Percentiles rank a stretch among this genome's conserved stretches.
These are phyloP conservation scores for Benincasa hispida DNA, from an alignment of 306 rosid genomes.

Conservation along the genomic window DNA sequence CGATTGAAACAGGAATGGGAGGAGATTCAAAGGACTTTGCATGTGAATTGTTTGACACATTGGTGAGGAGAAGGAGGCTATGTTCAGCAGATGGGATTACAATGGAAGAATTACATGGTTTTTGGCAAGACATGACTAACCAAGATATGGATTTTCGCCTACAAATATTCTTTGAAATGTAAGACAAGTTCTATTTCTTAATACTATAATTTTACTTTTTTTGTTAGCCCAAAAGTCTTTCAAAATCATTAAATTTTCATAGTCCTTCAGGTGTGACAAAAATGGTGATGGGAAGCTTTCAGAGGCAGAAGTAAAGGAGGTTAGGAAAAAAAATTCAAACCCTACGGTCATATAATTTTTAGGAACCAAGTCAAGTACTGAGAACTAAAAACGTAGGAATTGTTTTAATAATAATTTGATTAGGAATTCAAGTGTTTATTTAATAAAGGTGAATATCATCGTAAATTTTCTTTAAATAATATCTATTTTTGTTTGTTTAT, in stretches of 20 bases:
- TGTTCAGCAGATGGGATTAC: constrained; percentile 28
- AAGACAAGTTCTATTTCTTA: constrained; percentile 1
- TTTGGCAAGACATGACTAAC: constrained; percentile 83
- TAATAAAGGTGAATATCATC: too few species aligned
- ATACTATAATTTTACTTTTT: neutral
- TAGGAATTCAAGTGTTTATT: too few species aligned
- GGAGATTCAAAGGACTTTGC: constrained; percentile 82
- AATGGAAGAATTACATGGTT: constrained; percentile 30
- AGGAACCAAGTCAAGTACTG: too few species aligned
- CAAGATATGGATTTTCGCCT: constrained; percentile 65
- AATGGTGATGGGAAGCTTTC: constrained; percentile 90
- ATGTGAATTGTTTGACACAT: constrained; percentile 55
- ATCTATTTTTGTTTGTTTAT: too few species aligned
- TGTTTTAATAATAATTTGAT: too few species aligned
- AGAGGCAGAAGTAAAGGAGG: constrained; percentile 83
- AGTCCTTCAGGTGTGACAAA: constrained; percentile 76
- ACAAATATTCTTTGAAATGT: constrained; percentile 94
- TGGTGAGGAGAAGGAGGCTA: constrained; percentile 50
- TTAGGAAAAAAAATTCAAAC: constrained; percentile 15
- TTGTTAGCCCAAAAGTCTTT: neutral
- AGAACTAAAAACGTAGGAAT: too few species aligned
- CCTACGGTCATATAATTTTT: too few species aligned
- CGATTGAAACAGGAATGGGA: constrained; percentile 51
- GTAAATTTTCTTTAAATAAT: too few species aligned
- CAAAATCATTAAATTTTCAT: constrained; percentile 9